Conservation (phyloP, 345 rosid species). For the Lenwebbia sp. region DNA sequence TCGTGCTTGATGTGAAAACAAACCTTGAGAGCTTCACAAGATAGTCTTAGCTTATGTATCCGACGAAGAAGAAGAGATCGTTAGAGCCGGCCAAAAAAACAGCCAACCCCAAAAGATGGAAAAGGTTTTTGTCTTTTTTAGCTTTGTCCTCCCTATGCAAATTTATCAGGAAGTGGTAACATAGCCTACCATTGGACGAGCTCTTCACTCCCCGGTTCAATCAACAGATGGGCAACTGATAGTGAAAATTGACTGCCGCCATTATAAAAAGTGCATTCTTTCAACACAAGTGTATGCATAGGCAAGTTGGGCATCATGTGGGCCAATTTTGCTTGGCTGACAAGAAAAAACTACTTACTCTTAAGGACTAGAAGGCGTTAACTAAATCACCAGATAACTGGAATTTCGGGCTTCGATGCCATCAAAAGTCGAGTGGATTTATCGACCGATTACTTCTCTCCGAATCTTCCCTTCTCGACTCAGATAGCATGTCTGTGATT, state of each 20-base stretch:
- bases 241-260: background rate
- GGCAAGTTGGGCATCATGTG: background rate
- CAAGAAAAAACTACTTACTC: no score
- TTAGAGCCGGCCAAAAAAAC: background rate
- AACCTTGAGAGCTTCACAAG: background rate
- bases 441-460: background rate
- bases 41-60: background rate
- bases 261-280: background rate
- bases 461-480: background rate
- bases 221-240: background rate
- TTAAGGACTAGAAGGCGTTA: background rate
- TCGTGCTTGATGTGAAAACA: background rate
- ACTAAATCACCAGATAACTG: background rate
- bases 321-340: no score
- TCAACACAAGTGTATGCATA: background rate
- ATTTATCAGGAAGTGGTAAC: background rate
- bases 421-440: background rate
- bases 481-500: background rate
- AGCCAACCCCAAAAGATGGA: background rate
- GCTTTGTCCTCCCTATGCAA: background rate
- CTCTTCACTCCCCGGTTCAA: background rate
- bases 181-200: background rate
- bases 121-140: background rate
- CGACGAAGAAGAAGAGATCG: background rate
- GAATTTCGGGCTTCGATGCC: accelerated